A percentile compares a stretch with the other conserved stretches of the same genome.
These are phyloP conservation scores for Pseudogymnoascus sp. DNA, from an alignment of 2,329 filamentous ascomycete genomes.

Conservation along the genomic window DNA sequence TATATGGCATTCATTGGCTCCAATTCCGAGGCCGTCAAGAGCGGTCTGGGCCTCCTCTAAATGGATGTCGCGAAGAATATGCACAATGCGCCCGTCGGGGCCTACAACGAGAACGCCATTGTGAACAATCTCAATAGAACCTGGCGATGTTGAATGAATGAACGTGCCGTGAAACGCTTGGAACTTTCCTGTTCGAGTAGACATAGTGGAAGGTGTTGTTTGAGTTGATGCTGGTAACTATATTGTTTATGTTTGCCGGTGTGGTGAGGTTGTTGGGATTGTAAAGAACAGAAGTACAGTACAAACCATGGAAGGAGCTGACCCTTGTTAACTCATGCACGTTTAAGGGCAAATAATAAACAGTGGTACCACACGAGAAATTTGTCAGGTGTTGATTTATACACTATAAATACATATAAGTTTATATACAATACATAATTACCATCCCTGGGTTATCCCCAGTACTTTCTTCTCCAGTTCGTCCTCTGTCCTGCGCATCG, in stretches of 20 bases:
- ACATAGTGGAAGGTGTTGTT: neutral
- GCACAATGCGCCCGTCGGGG: neutral
- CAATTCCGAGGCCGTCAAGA: neutral
- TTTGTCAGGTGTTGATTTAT: neutral
- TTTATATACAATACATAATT: constrained; percentile 7
- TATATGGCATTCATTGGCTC: neutral
- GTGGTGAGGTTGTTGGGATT: neutral
- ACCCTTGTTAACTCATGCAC: neutral
- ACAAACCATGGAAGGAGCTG: neutral
- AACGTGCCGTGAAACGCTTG: neutral
- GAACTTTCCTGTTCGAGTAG: neutral
- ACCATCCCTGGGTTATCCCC: neutral
- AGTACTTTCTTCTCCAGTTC: constrained; percentile 19
- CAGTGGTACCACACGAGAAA: neutral
- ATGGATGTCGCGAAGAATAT: neutral
- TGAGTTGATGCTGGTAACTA: neutral
- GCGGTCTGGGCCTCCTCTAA: neutral
- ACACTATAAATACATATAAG: constrained; percentile 6
- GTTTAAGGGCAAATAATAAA: neutral
- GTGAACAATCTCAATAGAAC: constrained; percentile 1
- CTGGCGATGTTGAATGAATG: neutral
- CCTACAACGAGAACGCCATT: neutral
- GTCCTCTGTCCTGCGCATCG: constrained; percentile 24
- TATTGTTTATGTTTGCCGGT: neutral
- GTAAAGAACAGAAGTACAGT: neutral